These are phyloP conservation scores for Apiotrichum brassicae DNA, from an alignment of 1,284 basidiomycete species.

Conservation along the genomic window DNA sequence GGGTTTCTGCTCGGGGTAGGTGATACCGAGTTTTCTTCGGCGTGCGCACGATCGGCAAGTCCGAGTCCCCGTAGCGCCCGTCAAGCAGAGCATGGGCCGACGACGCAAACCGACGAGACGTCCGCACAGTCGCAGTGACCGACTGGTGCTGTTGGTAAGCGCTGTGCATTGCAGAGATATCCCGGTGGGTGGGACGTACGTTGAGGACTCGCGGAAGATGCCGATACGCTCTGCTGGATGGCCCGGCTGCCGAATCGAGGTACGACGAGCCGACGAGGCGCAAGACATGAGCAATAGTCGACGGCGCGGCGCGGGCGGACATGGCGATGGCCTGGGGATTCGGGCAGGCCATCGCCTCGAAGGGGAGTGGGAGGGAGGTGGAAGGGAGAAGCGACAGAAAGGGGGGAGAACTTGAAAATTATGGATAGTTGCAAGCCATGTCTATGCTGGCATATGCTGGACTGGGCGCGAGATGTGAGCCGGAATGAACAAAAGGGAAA, in stretches of 20 bases:
- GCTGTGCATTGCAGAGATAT: neutral
- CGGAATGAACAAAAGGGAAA: too few species aligned
- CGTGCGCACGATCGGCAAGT: conserved; percentile 2
- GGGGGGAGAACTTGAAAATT: neutral
- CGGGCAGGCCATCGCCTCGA: conserved; percentile 18
- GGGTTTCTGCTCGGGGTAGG: neutral
- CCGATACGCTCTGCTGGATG: conserved; percentile 1
- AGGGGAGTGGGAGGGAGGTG: neutral
- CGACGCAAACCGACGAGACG: conserved; percentile 8
- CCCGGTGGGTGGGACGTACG: neutral
- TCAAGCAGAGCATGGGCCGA: conserved; percentile 6
- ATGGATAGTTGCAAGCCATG: neutral
- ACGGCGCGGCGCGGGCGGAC: conserved; percentile 12
- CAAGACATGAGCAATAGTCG: conserved; percentile 14
- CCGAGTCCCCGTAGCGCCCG: neutral
- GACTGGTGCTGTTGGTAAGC: neutral
- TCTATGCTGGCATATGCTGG: too few species aligned
- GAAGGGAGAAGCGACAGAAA: neutral
- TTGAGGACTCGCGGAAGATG: neutral
- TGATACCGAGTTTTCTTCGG: neutral
- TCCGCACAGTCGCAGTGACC: neutral
- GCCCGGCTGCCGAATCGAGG: conserved; percentile 8
- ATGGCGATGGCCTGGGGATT: conserved; percentile 17
- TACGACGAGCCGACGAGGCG: conserved; percentile 16
- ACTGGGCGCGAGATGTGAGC: too few species aligned